phyloP scores from a whole-genome alignment of 1,139 yeast genomes.

The Kazachstania sp. region DNA sequence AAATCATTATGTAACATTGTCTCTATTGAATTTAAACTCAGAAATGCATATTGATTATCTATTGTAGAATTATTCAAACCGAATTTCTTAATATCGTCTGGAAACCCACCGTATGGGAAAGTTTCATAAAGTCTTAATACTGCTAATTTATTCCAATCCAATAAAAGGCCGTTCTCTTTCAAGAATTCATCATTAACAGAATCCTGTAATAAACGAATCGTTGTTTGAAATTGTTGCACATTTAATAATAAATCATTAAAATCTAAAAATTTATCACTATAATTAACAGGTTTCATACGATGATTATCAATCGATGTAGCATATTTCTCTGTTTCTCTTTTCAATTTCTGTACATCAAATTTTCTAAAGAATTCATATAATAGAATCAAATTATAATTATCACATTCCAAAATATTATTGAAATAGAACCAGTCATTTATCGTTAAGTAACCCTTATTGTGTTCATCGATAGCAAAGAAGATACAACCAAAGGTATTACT shows the following conservation, averaged over 20 bases:
- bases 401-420: conserved; percentile 44
- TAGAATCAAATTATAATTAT: conserved; percentile 52
- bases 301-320: neutral
- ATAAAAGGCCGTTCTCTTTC: conserved; percentile 20
- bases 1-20: conserved; percentile 34
- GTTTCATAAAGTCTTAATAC: conserved; percentile 26
- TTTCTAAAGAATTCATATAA: conserved; percentile 44
- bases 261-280: conserved; percentile 34
- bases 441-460: conserved; percentile 52
- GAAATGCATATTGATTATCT: conserved; percentile 14
- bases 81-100: neutral
- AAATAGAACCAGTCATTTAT: conserved; percentile 54
- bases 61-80: neutral
- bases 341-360: conserved; percentile 27
- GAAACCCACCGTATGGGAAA: conserved; percentile 16
- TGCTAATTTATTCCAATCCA: conserved; percentile 31
- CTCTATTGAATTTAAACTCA: conserved; percentile 31
- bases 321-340: conserved; percentile 7
- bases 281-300: conserved; percentile 32
- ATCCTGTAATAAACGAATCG: conserved; percentile 31
- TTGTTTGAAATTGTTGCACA: conserved; percentile 27
- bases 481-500: conserved; percentile 40
- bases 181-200: conserved; percentile 24
- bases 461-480: conserved; percentile 56
- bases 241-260: conserved; percentile 33